A percentile compares a stretch with the other conserved stretches of the same genome.
Conservation (phyloP, 345 rosid species). For the Kandelia obovata region DNA sequence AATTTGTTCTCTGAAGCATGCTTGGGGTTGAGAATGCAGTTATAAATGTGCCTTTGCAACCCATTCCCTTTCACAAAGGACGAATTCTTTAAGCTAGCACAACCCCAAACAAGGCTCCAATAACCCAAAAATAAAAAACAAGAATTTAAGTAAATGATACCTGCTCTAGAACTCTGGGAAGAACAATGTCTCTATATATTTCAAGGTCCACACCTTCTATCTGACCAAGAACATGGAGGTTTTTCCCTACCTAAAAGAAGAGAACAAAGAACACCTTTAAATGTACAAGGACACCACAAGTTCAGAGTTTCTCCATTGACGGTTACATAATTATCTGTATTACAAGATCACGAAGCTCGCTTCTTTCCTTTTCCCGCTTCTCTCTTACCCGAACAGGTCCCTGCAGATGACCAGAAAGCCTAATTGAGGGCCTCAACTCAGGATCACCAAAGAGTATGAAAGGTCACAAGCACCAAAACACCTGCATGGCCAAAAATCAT, state of each 20-base stretch:
- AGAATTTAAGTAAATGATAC: constrained; percentile 29
- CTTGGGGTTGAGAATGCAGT: no score
- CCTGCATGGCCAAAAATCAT: constrained; percentile 96
- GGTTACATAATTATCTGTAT: constrained; percentile 41
- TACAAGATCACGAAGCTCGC: constrained; percentile 99
- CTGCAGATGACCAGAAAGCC: constrained; percentile 99
- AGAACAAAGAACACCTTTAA: background rate
- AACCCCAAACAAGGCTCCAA: background rate
- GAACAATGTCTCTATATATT: constrained; percentile 85
- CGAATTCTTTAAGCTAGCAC: background rate
- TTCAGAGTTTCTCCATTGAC: constrained; percentile 14
- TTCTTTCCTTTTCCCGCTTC: constrained; percentile 95
- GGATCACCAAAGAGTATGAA: constrained; percentile 88
- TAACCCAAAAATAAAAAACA: background rate
- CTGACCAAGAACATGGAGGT: constrained; percentile 94
- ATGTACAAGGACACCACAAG: background rate
- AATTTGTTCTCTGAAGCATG: background rate
- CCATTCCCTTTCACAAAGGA: constrained; percentile 3
- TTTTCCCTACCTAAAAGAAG: constrained; percentile 83
- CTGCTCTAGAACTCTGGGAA: constrained; percentile 97
- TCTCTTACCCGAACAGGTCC: constrained; percentile 98
- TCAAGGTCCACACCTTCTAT: constrained; percentile 94
- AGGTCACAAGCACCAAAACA: constrained; percentile 87
- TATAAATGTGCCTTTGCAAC: no score
- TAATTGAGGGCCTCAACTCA: constrained; percentile 95